Conservation (phyloP, 495 filamentous ascomycete species). For the Sordaria brevicollis region DNA sequence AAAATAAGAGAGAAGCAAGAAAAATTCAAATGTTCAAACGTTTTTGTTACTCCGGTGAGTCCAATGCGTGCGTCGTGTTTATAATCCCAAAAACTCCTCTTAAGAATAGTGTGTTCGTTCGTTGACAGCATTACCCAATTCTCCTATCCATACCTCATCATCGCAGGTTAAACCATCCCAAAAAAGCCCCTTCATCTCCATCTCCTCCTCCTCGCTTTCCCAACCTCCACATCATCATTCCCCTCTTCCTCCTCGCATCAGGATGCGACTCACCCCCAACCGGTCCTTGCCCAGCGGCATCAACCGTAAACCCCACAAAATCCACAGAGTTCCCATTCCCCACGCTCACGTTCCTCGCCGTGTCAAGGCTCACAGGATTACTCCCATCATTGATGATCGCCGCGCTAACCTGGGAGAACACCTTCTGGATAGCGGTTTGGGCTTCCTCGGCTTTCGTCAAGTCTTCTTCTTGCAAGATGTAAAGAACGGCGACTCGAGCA, state of each 20-base stretch:
- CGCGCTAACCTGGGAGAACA: constrained; percentile 27
- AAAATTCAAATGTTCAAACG: neutral
- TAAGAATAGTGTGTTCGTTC: neutral
- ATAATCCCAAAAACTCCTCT: neutral
- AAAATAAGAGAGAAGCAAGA: neutral
- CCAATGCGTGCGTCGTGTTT: no score
- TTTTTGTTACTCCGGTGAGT: neutral
- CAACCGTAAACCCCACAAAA: constrained; percentile 28
- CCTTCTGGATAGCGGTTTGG: constrained; percentile 44
- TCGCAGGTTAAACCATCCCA: neutral
- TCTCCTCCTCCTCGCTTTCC: neutral
- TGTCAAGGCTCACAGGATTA: constrained; percentile 10
- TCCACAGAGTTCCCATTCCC: constrained; percentile 34
- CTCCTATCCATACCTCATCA: neutral
- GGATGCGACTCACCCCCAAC: constrained; percentile 2
- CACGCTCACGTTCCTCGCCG: constrained; percentile 32
- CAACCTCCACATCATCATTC: neutral
- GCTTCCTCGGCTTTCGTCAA: constrained; percentile 44
- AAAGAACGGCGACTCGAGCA: constrained; percentile 53
- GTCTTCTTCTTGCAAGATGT: constrained; percentile 46
- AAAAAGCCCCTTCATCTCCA: neutral
- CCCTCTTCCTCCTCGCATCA: neutral
- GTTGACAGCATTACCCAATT: neutral
- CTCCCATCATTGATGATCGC: constrained; percentile 15
- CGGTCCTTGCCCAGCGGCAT: neutral